A percentile compares a stretch with the other conserved stretches of the same genome.
Conservation (phyloP, 495 filamentous ascomycete species). For the Xanthoparmelia taractica region DNA sequence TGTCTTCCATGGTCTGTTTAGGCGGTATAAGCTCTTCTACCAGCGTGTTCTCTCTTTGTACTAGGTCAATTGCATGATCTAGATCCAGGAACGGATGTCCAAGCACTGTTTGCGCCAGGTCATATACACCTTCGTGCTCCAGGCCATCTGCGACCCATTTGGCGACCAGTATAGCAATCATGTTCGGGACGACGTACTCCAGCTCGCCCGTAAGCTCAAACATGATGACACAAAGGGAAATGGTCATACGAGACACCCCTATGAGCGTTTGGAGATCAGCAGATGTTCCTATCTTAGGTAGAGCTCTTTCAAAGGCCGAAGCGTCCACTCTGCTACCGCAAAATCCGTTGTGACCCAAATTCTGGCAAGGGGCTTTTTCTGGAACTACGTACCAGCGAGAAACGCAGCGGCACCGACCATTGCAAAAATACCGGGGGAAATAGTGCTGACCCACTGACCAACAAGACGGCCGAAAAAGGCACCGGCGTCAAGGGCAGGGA, state of each 20-base stretch:
- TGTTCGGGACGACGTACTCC: conserved; percentile 47
- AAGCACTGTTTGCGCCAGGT: conserved; percentile 48
- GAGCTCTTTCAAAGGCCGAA: neutral
- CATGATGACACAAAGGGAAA: conserved; percentile 52
- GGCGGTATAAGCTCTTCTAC: conserved; percentile 47
- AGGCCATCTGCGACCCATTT: conserved; percentile 53
- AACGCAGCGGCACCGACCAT: conserved; percentile 55
- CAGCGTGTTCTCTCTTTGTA: conserved; percentile 32
- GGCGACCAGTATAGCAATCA: conserved; percentile 51
- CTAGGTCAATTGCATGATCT: conserved; percentile 39
- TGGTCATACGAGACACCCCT: conserved; percentile 51
- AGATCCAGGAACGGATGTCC: conserved; percentile 51
- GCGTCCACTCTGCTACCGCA: neutral
- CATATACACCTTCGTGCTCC: conserved; percentile 46
- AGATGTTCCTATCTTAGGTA: neutral
- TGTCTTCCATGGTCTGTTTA: conserved; percentile 46
- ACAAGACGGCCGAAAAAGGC: conserved; percentile 50
- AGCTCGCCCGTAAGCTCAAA: conserved; percentile 45
- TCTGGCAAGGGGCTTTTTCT: neutral
- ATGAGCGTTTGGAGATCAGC: neutral
- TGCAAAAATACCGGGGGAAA: conserved; percentile 51
- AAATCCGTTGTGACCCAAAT: neutral
- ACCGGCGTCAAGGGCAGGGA: conserved; percentile 50
- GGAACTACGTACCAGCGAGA: conserved; percentile 33
- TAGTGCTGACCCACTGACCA: conserved; percentile 41